Evolutionary conservation across 176 grass and related monocot genomes (phyloP).

Genomic region (Phoenix dactylifera): DNA sequence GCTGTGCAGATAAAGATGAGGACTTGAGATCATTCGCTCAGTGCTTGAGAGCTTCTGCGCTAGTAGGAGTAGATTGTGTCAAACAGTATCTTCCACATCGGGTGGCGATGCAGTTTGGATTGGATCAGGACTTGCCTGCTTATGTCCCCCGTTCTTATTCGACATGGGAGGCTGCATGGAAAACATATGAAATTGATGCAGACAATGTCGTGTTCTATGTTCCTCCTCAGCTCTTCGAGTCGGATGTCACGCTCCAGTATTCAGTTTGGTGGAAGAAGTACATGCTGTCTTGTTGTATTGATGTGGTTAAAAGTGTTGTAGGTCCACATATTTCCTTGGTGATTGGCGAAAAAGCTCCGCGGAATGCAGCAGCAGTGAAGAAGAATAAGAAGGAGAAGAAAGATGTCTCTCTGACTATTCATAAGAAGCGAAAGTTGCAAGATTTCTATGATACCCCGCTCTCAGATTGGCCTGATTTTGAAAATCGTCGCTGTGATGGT

Average conservation of each 20-base stretch:
- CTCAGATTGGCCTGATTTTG: constrained; percentile 33
- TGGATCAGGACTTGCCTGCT: constrained; percentile 80
- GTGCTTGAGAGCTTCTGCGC: constrained; percentile 53
- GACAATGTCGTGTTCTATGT: constrained; percentile 59
- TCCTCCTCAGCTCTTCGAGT: constrained; percentile 40
- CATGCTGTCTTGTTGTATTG: constrained; percentile 25
- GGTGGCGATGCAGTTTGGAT: constrained; percentile 86
- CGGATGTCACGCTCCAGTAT: constrained; percentile 41
- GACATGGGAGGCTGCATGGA: constrained; percentile 53
- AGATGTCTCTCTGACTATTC: constrained; percentile 20
- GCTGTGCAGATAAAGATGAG: constrained; percentile 31
- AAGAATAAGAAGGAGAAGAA: constrained; percentile 58
- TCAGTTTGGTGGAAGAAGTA: constrained; percentile 64
- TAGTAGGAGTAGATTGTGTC: constrained; percentile 69
- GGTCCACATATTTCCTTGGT: constrained; percentile 10
- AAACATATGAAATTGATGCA: constrained; percentile 55
- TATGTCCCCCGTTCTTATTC: constrained; percentile 41
- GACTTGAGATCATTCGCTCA: constrained; percentile 45
- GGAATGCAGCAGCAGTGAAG: constrained; percentile 44
- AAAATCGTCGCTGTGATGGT: constrained; percentile 11
- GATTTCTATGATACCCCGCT: constrained; percentile 70
- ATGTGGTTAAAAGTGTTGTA: constrained; percentile 5
- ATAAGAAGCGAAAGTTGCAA: constrained; percentile 73
- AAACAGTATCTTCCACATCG: constrained; percentile 87
- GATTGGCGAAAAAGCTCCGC: constrained; percentile 28